Evolutionary conservation across 192 early-diverging fungal species (phyloP).

Genomic region (Chytriomyces sp.): DNA sequence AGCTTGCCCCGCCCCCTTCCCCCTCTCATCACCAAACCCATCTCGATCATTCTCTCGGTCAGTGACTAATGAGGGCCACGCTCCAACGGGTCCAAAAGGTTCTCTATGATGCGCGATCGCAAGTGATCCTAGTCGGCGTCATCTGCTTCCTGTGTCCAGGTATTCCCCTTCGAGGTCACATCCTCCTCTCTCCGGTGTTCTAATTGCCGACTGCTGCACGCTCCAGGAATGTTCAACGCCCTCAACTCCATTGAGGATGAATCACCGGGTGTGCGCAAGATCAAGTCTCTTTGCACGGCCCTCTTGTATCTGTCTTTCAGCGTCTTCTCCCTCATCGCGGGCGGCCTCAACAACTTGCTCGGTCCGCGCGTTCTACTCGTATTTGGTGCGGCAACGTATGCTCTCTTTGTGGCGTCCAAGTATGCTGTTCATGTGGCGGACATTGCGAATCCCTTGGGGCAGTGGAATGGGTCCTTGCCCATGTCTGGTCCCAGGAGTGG

Average conservation of each 20-base stretch:
- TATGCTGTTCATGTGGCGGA: conserved; percentile 62
- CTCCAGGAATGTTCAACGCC: conserved; percentile 75
- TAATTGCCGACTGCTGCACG: no score
- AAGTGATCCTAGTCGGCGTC: conserved; percentile 68
- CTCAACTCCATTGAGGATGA: conserved; percentile 28
- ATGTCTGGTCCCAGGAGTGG: no score
- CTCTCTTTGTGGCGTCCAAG: conserved; percentile 61
- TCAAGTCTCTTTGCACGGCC: conserved; percentile 32
- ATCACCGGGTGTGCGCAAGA: conserved; percentile 1
- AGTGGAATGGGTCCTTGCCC: no score
- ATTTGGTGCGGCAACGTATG: conserved; percentile 65
- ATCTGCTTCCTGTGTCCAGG: conserved; percentile 79
- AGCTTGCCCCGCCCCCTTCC: no score
- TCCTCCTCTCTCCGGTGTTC: no score
- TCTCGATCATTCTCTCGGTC: no score
- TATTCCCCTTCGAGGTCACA: no score
- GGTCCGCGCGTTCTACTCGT: conserved; percentile 72
- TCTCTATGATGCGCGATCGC: conserved; percentile 48
- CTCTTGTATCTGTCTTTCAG: conserved; percentile 77
- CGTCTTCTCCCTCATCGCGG: conserved; percentile 71
- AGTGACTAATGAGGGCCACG: no score
- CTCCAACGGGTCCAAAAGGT: no score
- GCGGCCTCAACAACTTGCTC: conserved; percentile 73
- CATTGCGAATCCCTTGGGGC: no score
- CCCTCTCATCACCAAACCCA: no score